Evolutionary conservation across 768 basidiomycete species (phyloP), one percentile per base, ranked within the genome.

Genomic region (Psilocybe subaeruginosa): DNA sequence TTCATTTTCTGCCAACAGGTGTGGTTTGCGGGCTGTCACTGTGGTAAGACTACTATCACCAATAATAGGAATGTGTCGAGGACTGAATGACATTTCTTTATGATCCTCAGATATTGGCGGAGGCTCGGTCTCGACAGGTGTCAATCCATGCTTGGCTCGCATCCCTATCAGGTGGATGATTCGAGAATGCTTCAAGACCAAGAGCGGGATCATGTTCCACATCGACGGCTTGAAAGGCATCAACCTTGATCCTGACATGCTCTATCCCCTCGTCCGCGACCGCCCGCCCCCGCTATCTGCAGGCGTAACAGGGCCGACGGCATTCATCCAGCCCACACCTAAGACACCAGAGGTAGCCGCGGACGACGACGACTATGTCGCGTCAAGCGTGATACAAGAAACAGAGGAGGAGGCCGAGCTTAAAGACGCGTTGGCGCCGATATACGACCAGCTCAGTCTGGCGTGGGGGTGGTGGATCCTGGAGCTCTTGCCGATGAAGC

Each of bases 121-220:
- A 19, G 84, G 84, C 2, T 82, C n/a, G 60, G 80, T 81, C 0
- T 62, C 65, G 12, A 83, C 86, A 61, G 77, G 73, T 1, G 75
- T 73, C 0, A 68, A 66, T 3, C 69, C 80, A 43, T 75, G 72
- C 11, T 78, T 88, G 2, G 80, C 85, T 4, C 79, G 82, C 37
- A 82, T 86, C 35, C 72, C 85, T 1, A 75, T 88, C 3, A 77
- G 82, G 0, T 88, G 90, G 89, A 90, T 91, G 88, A 76, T 91
- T 59, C 83, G 89, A 41, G 82, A 91, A 67, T 84, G 82, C 62
- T 86, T 90, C 78, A 76, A 76, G 53, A 69, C 80, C 6, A 67
- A 85, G 3, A 78, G 78, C 1, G 88, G 88, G 0, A 86, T 90
- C 63, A 74, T 87, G 66, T 90, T 90, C 74, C 73, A 81, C 17